Conservation (phyloP, 768 basidiomycete genomes). For the Naganishia vaughanmartiniae region DNA sequence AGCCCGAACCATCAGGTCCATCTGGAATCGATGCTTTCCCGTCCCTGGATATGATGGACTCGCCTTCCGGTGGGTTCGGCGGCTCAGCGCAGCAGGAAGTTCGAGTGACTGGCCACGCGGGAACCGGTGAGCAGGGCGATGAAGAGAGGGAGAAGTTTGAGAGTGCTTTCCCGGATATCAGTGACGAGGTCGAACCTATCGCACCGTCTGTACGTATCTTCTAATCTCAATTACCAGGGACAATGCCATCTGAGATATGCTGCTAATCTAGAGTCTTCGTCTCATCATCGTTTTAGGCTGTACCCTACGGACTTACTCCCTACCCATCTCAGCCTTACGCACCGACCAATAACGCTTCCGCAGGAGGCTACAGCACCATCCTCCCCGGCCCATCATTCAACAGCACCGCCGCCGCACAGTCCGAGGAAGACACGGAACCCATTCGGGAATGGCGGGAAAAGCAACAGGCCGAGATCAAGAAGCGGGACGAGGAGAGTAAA, state of each 20-base stretch:
- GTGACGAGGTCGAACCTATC: conserved; percentile 36
- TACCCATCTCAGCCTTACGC: conserved; percentile 41
- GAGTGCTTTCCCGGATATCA: conserved; percentile 49
- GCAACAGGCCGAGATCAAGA: conserved; percentile 76
- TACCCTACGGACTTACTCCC: conserved; percentile 48
- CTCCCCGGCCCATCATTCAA: conserved; percentile 47
- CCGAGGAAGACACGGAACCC: conserved; percentile 47
- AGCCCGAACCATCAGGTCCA: neutral
- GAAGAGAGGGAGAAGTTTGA: conserved; percentile 48
- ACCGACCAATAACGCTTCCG: conserved; percentile 33
- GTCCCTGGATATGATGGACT: conserved; percentile 38
- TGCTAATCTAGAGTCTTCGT: neutral
- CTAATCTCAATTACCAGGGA: neutral
- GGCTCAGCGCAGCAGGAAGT: conserved; percentile 29
- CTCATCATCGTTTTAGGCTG: conserved; percentile 9
- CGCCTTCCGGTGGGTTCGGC: conserved; percentile 2
- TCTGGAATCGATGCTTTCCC: conserved; percentile 43
- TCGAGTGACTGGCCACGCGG: conserved; percentile 46
- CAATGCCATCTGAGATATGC: neutral
- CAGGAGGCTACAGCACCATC: conserved; percentile 37
- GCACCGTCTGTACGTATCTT: conserved; percentile 39
- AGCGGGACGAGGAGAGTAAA: conserved; percentile 76
- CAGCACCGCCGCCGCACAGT: conserved; percentile 24
- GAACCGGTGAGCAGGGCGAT: conserved; percentile 41
- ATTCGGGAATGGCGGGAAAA: conserved; percentile 80